phyloP scores from a whole-genome alignment of 2,329 filamentous ascomycete species.

The Colletotrichum cereale region DNA sequence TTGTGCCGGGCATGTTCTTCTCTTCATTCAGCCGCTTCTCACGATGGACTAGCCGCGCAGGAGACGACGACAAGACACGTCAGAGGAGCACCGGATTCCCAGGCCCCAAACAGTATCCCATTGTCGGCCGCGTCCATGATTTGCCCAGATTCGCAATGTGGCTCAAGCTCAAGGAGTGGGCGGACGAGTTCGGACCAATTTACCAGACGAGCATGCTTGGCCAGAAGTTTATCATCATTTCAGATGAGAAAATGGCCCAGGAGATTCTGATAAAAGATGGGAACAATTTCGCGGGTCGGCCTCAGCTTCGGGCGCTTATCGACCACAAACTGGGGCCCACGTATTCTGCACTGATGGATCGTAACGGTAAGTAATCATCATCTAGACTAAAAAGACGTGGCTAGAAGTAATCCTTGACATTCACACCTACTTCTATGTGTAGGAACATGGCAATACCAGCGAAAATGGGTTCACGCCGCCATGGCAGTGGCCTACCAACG shows the following conservation, averaged over 20 bases:
- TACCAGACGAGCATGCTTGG: constrained; percentile 57
- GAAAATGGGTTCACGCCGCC: constrained; percentile 65
- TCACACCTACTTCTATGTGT: background rate
- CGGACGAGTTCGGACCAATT: constrained; percentile 57
- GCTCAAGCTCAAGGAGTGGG: constrained; percentile 65
- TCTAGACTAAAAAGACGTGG: background rate
- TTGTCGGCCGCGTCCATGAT: constrained; percentile 63
- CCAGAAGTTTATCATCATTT: constrained; percentile 59
- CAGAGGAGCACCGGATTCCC: constrained; percentile 53
- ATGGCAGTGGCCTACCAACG: constrained; percentile 55
- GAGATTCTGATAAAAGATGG: constrained; percentile 63
- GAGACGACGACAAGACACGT: constrained; percentile 2
- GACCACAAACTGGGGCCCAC: constrained; percentile 61
- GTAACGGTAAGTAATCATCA: constrained; percentile 54
- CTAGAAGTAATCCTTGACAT: no score
- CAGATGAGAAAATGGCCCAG: constrained; percentile 61
- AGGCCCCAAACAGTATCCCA: constrained; percentile 60
- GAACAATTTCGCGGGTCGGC: constrained; percentile 63
- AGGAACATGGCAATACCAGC: constrained; percentile 63
- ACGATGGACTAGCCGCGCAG: constrained; percentile 45
- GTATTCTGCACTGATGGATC: constrained; percentile 65
- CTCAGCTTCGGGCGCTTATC: constrained; percentile 62
- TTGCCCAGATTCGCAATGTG: constrained; percentile 60
- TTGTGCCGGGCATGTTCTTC: constrained; percentile 56
- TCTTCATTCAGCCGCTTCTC: constrained; percentile 55